Evolutionary conservation across 345 rosid genomes (phyloP).

Genomic region (Bruguiera sexangula): DNA sequence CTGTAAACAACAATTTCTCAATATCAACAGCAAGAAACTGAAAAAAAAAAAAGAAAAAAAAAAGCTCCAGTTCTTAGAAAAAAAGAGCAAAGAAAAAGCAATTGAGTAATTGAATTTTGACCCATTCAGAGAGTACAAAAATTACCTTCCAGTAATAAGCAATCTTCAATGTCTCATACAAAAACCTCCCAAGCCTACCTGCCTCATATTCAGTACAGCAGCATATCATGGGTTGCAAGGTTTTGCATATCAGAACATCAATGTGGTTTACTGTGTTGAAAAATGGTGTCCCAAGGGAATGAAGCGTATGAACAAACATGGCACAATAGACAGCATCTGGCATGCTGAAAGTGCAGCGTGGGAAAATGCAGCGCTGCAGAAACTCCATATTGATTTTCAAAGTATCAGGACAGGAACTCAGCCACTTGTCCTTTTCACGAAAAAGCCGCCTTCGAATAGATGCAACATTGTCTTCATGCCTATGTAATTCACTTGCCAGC

Average conservation of each 20-base stretch:
- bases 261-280: constrained; percentile 99
- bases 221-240: constrained; percentile 99
- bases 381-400: constrained; percentile 99
- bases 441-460: constrained; percentile 88
- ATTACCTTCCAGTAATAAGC: constrained; percentile 96
- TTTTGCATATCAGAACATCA: constrained; percentile 94
- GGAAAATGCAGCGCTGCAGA: constrained; percentile 97
- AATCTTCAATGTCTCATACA: constrained; percentile 89
- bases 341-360: constrained; percentile 99
- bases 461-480: constrained; percentile 92
- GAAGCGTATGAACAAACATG: constrained; percentile 95
- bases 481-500: constrained; percentile 69
- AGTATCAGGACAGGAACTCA: constrained; percentile 97
- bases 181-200: constrained; percentile 92
- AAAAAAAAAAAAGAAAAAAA: no score
- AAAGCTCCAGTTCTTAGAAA: neutral
- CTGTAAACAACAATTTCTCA: constrained; percentile 38
- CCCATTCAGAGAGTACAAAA: neutral
- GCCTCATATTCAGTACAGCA: constrained; percentile 99
- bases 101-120: neutral
- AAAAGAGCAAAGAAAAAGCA: constrained; percentile 5
- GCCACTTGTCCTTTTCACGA: constrained; percentile 93
- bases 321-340: constrained; percentile 99
- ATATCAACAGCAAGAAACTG: constrained; percentile 11
- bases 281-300: constrained; percentile 95